These are phyloP conservation scores for Candida krabiensis DNA, from an alignment of 805 yeast genomes.

Conservation along the genomic window DNA sequence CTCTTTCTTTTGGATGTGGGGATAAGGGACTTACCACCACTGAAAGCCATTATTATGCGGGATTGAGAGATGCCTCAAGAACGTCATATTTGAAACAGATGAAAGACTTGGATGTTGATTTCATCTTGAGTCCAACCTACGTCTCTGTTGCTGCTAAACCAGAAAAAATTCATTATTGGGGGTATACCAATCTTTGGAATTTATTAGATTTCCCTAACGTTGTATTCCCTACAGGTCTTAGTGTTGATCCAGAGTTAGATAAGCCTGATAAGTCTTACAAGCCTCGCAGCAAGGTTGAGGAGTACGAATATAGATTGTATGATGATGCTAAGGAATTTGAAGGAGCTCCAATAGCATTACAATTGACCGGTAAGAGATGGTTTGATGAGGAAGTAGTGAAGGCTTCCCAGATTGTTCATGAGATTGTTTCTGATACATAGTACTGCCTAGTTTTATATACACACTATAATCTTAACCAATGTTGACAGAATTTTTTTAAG, in stretches of 20 bases:
- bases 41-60: slow-evolving; percentile 49
- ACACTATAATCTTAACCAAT: no score
- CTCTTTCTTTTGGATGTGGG: slow-evolving; percentile 56
- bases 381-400: slow-evolving; percentile 49
- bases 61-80: slow-evolving; percentile 52
- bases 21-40: slow-evolving; percentile 41
- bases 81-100: slow-evolving; percentile 49
- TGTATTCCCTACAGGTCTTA: slow-evolving; percentile 56
- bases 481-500: no score
- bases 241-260: slow-evolving; percentile 39
- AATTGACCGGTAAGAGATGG: slow-evolving; percentile 51
- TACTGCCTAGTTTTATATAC: no score
- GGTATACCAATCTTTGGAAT: slow-evolving; percentile 71
- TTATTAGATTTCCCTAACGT: slow-evolving; percentile 64
- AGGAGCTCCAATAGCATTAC: slow-evolving; percentile 52
- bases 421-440: slow-evolving; percentile 26
- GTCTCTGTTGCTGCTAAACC: slow-evolving; percentile 67
- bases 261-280: slow-evolving; percentile 13
- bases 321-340: slow-evolving; percentile 35
- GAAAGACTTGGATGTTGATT: slow-evolving; percentile 53
- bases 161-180: slow-evolving; percentile 64
- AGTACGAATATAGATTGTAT: slow-evolving; percentile 33
- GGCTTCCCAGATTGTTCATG: slow-evolving; percentile 42
- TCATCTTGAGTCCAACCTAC: slow-evolving; percentile 61
- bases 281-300: slow-evolving; percentile 28